Evolutionary conservation across 108 stramenopile genomes (phyloP).

Genomic region (Conticribra guillardii): DNA sequence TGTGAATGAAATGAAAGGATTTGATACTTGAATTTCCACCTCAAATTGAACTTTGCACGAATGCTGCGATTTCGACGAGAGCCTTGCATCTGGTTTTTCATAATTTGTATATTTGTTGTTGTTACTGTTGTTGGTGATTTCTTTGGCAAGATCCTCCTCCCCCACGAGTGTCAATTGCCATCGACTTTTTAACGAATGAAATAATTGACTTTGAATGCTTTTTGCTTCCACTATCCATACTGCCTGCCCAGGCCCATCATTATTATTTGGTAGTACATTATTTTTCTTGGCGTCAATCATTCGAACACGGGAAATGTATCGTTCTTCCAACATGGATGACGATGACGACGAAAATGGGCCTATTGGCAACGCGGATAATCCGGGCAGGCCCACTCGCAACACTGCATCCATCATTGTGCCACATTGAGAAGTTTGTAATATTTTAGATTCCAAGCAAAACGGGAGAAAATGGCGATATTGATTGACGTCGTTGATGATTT

Average conservation of each 20-base stretch:
- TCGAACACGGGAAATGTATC: slow-evolving; percentile 67
- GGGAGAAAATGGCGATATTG: slow-evolving; percentile 71
- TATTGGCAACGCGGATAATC: slow-evolving; percentile 25
- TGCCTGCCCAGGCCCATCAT: slow-evolving; percentile 16
- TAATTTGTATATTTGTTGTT: no score
- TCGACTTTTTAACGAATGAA: slow-evolving; percentile 72
- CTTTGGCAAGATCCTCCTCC: slow-evolving; percentile 2
- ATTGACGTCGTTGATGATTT: slow-evolving; percentile 80
- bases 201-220: slow-evolving; percentile 69
- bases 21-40: slow-evolving; percentile 71
- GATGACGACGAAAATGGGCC: background rate
- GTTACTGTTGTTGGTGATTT: background rate
- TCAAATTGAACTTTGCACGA: slow-evolving; percentile 66
- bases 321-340: slow-evolving; percentile 45
- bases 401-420: slow-evolving; percentile 71
- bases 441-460: slow-evolving; percentile 63
- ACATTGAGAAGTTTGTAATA: slow-evolving; percentile 51
- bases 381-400: slow-evolving; percentile 64
- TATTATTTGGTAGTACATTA: background rate
- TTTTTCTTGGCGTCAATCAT: slow-evolving; percentile 17
- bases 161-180: slow-evolving; percentile 55
- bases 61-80: background rate
- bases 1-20: slow-evolving; percentile 45
- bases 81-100: no score
- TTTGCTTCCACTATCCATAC: slow-evolving; percentile 57